Percentiles rank a stretch among this genome's conserved stretches.
phyloP scores from a whole-genome alignment of 2,329 filamentous ascomycete species.

The Alternaria alternata region DNA sequence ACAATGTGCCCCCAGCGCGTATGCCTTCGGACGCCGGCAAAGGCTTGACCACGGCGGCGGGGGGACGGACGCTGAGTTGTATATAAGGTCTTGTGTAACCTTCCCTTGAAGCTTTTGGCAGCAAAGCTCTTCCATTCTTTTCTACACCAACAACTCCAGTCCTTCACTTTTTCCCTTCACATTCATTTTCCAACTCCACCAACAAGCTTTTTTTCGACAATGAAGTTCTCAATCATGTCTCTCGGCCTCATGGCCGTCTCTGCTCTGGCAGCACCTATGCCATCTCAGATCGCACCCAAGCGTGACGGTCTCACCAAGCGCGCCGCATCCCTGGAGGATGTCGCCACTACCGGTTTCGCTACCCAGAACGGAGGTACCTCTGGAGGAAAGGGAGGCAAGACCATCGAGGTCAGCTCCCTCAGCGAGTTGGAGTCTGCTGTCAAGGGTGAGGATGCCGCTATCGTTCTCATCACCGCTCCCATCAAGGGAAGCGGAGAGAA shows the following conservation, averaged over 20 bases:
- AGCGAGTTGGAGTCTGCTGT: slow-evolving; percentile 57
- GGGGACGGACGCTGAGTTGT: neutral
- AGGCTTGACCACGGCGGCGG: slow-evolving; percentile 14
- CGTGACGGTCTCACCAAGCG: slow-evolving; percentile 34
- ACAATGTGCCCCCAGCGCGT: slow-evolving; percentile 15
- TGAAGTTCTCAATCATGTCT: slow-evolving; percentile 45
- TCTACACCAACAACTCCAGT: slow-evolving; percentile 16
- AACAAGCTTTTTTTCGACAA: slow-evolving; percentile 19
- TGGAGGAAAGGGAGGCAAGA: slow-evolving; percentile 50
- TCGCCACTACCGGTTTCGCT: slow-evolving; percentile 43
- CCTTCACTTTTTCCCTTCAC: slow-evolving; percentile 24
- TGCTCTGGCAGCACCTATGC: slow-evolving; percentile 46
- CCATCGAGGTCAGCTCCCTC: slow-evolving; percentile 46
- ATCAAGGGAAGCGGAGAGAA: slow-evolving; percentile 52
- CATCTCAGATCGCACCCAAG: slow-evolving; percentile 30
- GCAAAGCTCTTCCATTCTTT: slow-evolving; percentile 32
- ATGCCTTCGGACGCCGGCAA: slow-evolving; percentile 6
- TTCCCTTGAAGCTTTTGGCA: slow-evolving; percentile 13
- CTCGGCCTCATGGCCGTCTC: slow-evolving; percentile 40
- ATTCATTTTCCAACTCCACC: slow-evolving; percentile 21
- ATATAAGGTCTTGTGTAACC: slow-evolving; percentile 20
- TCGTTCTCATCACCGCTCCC: slow-evolving; percentile 58
- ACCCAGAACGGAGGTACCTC: slow-evolving; percentile 50
- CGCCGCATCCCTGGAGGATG: slow-evolving; percentile 38
- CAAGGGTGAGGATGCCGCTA: slow-evolving; percentile 52